phyloP scores from a whole-genome alignment of 2,329 filamentous ascomycete species.

The Leptographium flavum region DNA sequence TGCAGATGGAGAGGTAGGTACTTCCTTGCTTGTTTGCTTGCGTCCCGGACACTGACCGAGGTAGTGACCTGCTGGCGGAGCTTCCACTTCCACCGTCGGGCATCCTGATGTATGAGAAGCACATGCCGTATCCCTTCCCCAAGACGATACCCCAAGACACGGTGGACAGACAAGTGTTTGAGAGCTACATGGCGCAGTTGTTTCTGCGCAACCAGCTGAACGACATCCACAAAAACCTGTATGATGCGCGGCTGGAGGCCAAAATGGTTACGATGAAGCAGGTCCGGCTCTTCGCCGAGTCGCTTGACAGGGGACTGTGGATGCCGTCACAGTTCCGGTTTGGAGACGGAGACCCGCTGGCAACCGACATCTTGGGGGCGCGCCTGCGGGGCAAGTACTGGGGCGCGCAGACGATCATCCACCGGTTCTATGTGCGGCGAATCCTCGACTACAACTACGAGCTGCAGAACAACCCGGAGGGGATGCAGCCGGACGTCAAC shows the following conservation, averaged over 20 bases:
- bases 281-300: constrained; percentile 25
- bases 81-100: constrained; percentile 49
- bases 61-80: constrained; percentile 81
- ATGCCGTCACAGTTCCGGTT: constrained; percentile 39
- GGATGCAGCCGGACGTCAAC: neutral
- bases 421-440: constrained; percentile 56
- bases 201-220: constrained; percentile 52
- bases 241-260: constrained; percentile 19
- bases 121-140: constrained; percentile 50
- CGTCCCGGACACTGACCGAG: neutral
- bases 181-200: constrained; percentile 49
- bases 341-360: constrained; percentile 47
- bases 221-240: constrained; percentile 43
- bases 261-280: constrained; percentile 24
- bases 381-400: constrained; percentile 88
- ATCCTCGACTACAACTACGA: constrained; percentile 35
- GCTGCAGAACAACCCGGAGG: constrained; percentile 15
- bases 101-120: constrained; percentile 45
- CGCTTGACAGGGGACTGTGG: constrained; percentile 21
- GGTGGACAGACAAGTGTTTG: constrained; percentile 32
- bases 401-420: constrained; percentile 79
- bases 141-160: constrained; percentile 16
- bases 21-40: neutral
- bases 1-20: constrained; percentile 73
- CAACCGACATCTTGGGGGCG: constrained; percentile 64